Base-by-base conservation (phyloP, 23 red algal species). In the Gracilaria gracilis region DNA sequence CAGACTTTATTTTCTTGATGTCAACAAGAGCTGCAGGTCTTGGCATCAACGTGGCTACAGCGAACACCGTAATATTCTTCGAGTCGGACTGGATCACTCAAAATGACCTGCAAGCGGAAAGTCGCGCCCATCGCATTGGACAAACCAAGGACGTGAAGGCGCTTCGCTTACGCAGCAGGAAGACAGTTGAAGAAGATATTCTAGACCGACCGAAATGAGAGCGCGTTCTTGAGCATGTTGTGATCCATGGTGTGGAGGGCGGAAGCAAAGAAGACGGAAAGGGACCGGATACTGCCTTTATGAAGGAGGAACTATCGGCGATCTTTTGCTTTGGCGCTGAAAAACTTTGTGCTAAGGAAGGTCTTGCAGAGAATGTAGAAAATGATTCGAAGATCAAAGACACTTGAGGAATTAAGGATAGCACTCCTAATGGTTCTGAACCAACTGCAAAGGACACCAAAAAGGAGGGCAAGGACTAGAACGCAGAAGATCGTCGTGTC, bases 151-250 rank as follows among this genome's bases (percentile, higher is more conserved):
- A 98, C 47, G 96, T 98, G 25, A 94, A 95, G 36, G 96, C 95
- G 34, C 93, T 98, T 82, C 96, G 96, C 19, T 59, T 98, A n/a
- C 38, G 95, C 20, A 92, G 81, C 61, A 67, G 84, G 55, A 89
- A 95, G n/a, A 98, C 96, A 20, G 96, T 98, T 27, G 96, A 98
- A 46, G 96, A 98, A 89, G 96, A 98, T 54, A 98, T 98, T 51
- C 61, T 98, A 14, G 96, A 98, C 55, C 73, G 96, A 37, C 91
- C 96, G 25, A 98, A 98, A 57, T 78, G 96, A 38, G 95, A 98
- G 70, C 96, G 96, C 15, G 96, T 98, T 15, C 78, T 98, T 20
- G 96, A 98, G 42, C 96, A 98, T 46, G 61, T 98, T 6, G 96
- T 98, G 20, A 98, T 98, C 31, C 93, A 94, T 70, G 96, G 96